phyloP scores from a whole-genome alignment of 2,329 filamentous ascomycete species.

The Colletotrichum camelliae region DNA sequence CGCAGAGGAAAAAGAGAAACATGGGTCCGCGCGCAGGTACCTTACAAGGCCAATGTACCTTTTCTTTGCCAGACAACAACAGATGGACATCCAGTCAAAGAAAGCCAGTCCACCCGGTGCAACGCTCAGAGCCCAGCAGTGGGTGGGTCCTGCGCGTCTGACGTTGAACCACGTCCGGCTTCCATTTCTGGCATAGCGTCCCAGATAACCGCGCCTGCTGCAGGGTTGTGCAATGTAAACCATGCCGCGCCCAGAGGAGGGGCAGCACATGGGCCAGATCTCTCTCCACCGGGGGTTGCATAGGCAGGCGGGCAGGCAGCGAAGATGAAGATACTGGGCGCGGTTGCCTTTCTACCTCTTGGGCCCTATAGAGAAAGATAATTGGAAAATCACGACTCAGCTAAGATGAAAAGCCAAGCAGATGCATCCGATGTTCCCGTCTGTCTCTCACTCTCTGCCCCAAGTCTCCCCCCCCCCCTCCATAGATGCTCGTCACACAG shows the following conservation, averaged over 20 bases:
- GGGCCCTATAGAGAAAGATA: not conserved
- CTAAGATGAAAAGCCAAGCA: not conserved
- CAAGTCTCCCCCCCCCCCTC: not conserved
- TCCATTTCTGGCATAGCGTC: conserved; percentile 12
- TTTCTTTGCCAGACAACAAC: not conserved
- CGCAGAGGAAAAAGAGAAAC: conserved; percentile 1
- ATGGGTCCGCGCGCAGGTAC: conserved; percentile 7
- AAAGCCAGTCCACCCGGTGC: not conserved
- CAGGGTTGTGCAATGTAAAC: conserved; percentile 13
- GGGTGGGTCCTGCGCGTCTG: conserved; percentile 10
- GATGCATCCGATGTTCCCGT: not conserved
- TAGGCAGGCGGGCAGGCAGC: not conserved
- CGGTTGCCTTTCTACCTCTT: not conserved
- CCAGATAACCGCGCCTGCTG: conserved; percentile 16
- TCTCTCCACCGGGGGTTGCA: not conserved
- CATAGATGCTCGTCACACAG: not conserved
- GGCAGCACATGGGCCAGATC: not conserved
- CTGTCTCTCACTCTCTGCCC: not conserved
- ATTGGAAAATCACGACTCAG: not conserved
- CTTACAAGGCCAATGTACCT: not conserved
- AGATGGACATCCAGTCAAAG: not conserved
- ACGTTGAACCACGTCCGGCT: conserved; percentile 15
- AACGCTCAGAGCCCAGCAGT: not conserved
- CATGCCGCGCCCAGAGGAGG: not conserved
- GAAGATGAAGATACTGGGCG: not conserved